phyloP scores from a whole-genome alignment of 768 basidiomycete species.

The Auricularia cornea region DNA sequence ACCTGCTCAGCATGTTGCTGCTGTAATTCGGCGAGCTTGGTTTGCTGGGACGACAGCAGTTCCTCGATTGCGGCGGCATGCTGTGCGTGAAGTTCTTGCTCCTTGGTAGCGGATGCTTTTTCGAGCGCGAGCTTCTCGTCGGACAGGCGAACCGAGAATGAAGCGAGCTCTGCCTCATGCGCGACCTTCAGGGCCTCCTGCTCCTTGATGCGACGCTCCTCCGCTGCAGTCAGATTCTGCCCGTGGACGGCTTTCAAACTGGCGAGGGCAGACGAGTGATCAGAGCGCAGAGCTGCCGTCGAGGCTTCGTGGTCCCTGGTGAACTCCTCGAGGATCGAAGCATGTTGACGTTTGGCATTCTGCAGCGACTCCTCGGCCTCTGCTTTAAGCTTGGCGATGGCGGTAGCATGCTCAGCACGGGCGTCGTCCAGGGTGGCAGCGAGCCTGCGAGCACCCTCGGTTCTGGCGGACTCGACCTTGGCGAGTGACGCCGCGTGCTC shows the following conservation, averaged over 20 bases:
- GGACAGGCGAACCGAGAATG: constrained; percentile 29
- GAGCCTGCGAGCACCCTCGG: background rate
- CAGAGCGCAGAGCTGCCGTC: constrained; percentile 2
- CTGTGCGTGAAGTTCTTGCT: constrained; percentile 42
- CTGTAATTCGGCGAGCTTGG: background rate
- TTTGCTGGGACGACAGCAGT: background rate
- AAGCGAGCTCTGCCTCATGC: constrained; percentile 33
- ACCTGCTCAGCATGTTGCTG: constrained; percentile 10
- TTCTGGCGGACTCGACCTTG: background rate
- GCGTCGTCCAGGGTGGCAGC: background rate
- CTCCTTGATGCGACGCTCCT: background rate
- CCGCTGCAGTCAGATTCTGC: background rate
- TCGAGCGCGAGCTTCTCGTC: background rate
- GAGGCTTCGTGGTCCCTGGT: constrained; percentile 1
- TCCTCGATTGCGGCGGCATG: constrained; percentile 8
- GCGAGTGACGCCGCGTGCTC: constrained; percentile 21
- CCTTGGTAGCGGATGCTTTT: background rate
- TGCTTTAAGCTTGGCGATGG: constrained; percentile 9
- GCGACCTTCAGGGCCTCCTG: constrained; percentile 35
- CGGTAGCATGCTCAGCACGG: constrained; percentile 7
- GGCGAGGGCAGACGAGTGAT: constrained; percentile 9
- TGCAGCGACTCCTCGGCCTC: constrained; percentile 6
- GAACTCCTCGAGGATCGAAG: background rate
- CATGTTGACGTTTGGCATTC: background rate
- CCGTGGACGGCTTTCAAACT: constrained; percentile 3